Conservation (phyloP, 345 rosid species). For the Excoecaria cochinchinensis region DNA sequence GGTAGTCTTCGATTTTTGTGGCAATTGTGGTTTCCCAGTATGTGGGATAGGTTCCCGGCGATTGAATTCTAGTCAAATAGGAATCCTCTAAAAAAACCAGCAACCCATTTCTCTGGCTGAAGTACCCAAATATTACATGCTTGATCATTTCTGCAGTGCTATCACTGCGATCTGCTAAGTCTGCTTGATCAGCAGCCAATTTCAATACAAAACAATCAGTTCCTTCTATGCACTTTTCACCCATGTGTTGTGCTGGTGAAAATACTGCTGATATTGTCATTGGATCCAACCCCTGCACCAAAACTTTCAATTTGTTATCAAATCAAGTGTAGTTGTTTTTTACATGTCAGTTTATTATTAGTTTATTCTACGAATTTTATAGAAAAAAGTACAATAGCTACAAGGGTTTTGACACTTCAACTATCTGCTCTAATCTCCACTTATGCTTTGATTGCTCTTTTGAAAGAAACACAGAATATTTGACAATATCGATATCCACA, state of each 20-base stretch:
- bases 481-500: not conserved
- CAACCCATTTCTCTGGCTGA: slow-evolving; percentile 89
- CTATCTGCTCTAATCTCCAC: not conserved
- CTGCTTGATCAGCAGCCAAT: slow-evolving; percentile 70
- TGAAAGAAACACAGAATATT: not conserved
- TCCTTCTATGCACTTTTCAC: slow-evolving; percentile 69
- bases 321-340: too few species aligned
- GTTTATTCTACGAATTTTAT: too few species aligned
- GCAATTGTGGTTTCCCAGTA: slow-evolving; percentile 96
- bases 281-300: slow-evolving; percentile 83
- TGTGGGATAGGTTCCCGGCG: slow-evolving; percentile 69
- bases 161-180: slow-evolving; percentile 71
- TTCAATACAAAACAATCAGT: slow-evolving; percentile 79
- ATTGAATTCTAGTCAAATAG: slow-evolving; percentile 71
- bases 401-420: slow-evolving; percentile 5
- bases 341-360: too few species aligned
- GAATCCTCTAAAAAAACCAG: slow-evolving; percentile 68
- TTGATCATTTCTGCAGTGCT: slow-evolving; percentile 91
- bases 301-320: not conserved
- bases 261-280: slow-evolving; percentile 75
- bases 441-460: not conserved
- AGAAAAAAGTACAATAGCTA: not conserved
- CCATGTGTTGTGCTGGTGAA: slow-evolving; percentile 74
- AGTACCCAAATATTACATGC: slow-evolving; percentile 80
- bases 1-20: slow-evolving; percentile 69